These are phyloP conservation scores for Lecanoromycetidae sp. DNA, from an alignment of 2,329 filamentous ascomycete species.

Conservation along the genomic window DNA sequence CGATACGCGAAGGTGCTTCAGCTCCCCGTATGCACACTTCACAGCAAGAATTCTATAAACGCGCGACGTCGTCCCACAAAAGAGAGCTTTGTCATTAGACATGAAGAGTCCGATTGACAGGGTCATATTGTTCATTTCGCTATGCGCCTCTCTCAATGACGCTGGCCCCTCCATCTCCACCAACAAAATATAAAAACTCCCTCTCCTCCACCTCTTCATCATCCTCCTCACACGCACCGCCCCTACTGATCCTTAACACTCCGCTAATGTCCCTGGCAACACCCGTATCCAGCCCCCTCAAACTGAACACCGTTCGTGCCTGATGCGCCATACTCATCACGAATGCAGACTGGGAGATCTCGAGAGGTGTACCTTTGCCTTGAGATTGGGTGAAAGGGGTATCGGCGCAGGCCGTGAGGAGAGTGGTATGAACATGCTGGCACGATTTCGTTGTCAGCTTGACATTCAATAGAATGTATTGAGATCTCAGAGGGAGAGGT, in stretches of 20 bases:
- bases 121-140: too few relatives aligned
- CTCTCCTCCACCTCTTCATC: slow-evolving; percentile 37
- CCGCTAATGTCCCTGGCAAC: slow-evolving; percentile 85
- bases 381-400: slow-evolving; percentile 53
- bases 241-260: slow-evolving; percentile 62
- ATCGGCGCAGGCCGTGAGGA: slow-evolving; percentile 62
- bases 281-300: slow-evolving; percentile 72
- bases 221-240: slow-evolving; percentile 31
- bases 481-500: slow-evolving; percentile 21
- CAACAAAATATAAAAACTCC: slow-evolving; percentile 72
- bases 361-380: slow-evolving; percentile 51
- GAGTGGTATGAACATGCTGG: slow-evolving; percentile 22
- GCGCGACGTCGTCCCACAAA: too few relatives aligned
- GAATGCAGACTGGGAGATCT: slow-evolving; percentile 60
- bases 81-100: too few relatives aligned
- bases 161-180: slow-evolving; percentile 63
- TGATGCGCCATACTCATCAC: slow-evolving; percentile 61
- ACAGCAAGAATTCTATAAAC: too few relatives aligned
- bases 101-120: too few relatives aligned
- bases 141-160: slow-evolving; percentile 68
- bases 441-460: neutral
- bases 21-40: too few relatives aligned
- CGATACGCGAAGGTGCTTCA: neutral
- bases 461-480: slow-evolving; percentile 7
- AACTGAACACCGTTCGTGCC: slow-evolving; percentile 57